Conservation (phyloP, 441 rosid genomes). For the Adansonia grandidieri region DNA sequence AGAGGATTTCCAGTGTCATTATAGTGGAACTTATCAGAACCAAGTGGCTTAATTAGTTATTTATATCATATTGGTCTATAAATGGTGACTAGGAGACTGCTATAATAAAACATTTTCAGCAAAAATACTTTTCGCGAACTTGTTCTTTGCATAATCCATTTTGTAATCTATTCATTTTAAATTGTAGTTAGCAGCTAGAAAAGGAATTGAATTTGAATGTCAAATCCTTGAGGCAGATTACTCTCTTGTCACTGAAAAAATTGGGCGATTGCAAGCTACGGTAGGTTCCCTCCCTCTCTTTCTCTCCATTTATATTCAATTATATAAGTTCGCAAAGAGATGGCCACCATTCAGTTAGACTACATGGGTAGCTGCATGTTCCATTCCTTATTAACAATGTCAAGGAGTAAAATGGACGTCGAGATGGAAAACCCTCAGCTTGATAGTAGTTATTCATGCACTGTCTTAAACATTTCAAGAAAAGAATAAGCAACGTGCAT, state of each 20-base stretch:
- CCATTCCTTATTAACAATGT: not conserved
- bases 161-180: slow-evolving; percentile 28
- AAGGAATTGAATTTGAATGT: slow-evolving; percentile 68
- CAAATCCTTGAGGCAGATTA: slow-evolving; percentile 83
- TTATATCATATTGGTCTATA: slow-evolving; percentile 15
- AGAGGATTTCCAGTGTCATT: slow-evolving; percentile 50
- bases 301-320: not conserved
- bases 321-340: slow-evolving; percentile 3
- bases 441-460: not conserved
- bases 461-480: too few species aligned
- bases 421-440: not conserved
- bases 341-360: not conserved
- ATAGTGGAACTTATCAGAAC: slow-evolving; percentile 45
- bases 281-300: slow-evolving; percentile 45
- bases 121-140: not conserved
- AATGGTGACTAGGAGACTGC: not conserved
- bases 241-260: slow-evolving; percentile 70
- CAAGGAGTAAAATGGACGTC: not conserved
- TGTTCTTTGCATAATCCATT: slow-evolving; percentile 27
- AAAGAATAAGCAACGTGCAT: too few species aligned
- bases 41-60: slow-evolving; percentile 51
- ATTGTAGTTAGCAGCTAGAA: slow-evolving; percentile 61
- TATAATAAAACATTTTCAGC: slow-evolving; percentile 11
- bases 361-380: not conserved
- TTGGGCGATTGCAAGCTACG: slow-evolving; percentile 67